phyloP scores from a whole-genome alignment of 768 basidiomycete species.

The Sistotremastrum niveocremeum region DNA sequence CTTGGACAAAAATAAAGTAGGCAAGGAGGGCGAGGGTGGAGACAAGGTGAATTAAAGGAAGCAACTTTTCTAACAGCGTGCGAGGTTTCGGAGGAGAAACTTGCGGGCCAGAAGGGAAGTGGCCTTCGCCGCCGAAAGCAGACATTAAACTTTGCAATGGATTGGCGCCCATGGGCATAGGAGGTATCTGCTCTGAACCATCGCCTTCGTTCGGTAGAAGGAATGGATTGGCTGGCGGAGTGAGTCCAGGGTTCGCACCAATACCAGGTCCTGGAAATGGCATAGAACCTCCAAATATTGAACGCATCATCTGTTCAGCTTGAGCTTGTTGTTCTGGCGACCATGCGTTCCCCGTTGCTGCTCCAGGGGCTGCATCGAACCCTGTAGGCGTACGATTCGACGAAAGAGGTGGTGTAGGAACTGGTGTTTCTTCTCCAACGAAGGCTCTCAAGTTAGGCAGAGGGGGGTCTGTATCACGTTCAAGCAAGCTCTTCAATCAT shows the following conservation, averaged over 20 bases:
- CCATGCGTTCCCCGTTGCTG: constrained; percentile 13
- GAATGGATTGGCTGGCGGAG: constrained; percentile 14
- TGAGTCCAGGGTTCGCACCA: constrained; percentile 7
- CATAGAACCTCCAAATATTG: constrained; percentile 10
- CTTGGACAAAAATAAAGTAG: constrained; percentile 54
- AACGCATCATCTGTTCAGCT: constrained; percentile 9
- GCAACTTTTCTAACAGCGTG: constrained; percentile 40
- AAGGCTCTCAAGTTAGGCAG: constrained; percentile 20
- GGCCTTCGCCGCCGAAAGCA: constrained; percentile 12
- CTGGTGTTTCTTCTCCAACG: constrained; percentile 33
- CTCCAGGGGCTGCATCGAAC: constrained; percentile 8
- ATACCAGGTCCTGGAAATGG: no score
- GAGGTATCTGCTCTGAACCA: constrained; percentile 7
- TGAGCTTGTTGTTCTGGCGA: constrained; percentile 9
- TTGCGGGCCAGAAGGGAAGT: constrained; percentile 4
- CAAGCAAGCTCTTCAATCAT: constrained; percentile 4
- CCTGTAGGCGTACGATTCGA: constrained; percentile 17
- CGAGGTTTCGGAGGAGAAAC: constrained; percentile 14
- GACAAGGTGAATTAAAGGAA: constrained; percentile 54
- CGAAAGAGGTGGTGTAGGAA: constrained; percentile 23
- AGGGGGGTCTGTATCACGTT: constrained; percentile 25
- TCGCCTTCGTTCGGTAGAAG: no score
- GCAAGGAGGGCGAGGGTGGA: constrained; percentile 51
- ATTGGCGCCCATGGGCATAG: constrained; percentile 25
- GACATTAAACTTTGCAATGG: constrained; percentile 30